These are phyloP conservation scores for Trapa incisa DNA, from an alignment of 345 rosid genomes.

Conservation along the genomic window DNA sequence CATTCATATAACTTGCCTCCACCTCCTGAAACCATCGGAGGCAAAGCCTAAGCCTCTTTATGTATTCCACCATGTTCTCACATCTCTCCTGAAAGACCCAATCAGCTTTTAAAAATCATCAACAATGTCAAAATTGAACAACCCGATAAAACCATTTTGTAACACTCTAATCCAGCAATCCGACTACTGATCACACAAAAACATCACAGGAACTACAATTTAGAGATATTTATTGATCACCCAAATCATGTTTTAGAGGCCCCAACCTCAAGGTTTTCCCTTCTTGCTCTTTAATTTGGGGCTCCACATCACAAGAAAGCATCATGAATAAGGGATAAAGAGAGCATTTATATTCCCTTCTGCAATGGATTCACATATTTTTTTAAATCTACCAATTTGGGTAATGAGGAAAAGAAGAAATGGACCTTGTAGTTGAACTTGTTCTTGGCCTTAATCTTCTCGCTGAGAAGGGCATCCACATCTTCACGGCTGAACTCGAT, in stretches of 20 bases:
- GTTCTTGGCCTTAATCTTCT: conserved; percentile 27
- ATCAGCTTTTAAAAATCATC: conserved; percentile 14
- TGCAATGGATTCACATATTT: neutral
- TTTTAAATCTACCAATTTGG: neutral
- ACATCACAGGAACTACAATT: neutral
- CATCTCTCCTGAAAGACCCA: conserved; percentile 66
- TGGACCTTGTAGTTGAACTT: conserved; percentile 21
- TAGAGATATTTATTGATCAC: too few species aligned
- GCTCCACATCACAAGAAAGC: neutral
- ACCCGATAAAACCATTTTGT: neutral
- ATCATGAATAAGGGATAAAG: neutral
- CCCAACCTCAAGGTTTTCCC: too few species aligned
- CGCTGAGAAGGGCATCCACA: conserved; percentile 24
- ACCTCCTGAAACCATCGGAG: conserved; percentile 95
- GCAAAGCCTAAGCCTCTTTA: conserved; percentile 82
- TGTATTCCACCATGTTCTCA: conserved; percentile 87
- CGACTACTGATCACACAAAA: neutral
- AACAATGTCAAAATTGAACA: neutral
- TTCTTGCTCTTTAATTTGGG: too few species aligned
- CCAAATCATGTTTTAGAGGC: too few species aligned
- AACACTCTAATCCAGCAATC: conserved; percentile 1
- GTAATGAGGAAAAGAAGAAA: neutral
- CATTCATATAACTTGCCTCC: conserved; percentile 66
- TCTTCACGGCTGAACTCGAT: conserved; percentile 35
- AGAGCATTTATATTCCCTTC: neutral